Evolutionary conservation across 1,139 yeast genomes (phyloP), one percentile per base, ranked within the genome.

Genomic region (Pichia sp.): DNA sequence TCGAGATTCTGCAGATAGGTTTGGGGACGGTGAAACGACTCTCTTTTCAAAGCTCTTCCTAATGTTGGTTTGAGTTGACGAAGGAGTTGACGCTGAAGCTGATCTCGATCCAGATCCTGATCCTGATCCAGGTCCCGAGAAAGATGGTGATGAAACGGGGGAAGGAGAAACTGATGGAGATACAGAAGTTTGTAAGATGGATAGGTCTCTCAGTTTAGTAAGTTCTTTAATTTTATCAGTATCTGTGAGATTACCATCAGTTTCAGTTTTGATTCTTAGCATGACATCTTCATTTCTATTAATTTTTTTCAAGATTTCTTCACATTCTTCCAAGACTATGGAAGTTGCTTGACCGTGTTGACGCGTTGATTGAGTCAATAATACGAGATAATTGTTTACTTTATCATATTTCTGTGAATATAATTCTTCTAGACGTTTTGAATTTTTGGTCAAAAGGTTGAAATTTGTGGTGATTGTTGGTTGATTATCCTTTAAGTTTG

Each of bases 361-460:
- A 42, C 63, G 67, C 3, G 77, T 63, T 12, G 70, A 64, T 24
- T 56, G 53, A 1, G 75, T 72, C 38, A 74, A 60, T 31, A 60
- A 56, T 6, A 64, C 48, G 40, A 74, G 59, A 22, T 72, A 63
- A 12, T 66, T 68, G 35, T 67, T 59, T 4, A 72, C 59, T n/a
- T 65, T 56, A 35, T 61, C 63, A 51, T 71, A 72, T 53, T 69
- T 71, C 44, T 62, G 65, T 33, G 60, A 63, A 45, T 72, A 72
- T 37, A 71, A 33, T 16, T 34, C 35, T 32, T 56, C 61, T 27
- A 58, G 32, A 24, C 51, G 47, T 30, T 47, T 47, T 2, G 55
- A 48, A 17, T 48, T 48, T 21, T 41, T 42, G 15, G 47, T 44
- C 26, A 56, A 29, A n/a, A 41, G 32, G 22, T 46, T 38, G 34